Evolutionary conservation across 768 basidiomycete genomes (phyloP).

Genomic region (Dioszegia crocea): DNA sequence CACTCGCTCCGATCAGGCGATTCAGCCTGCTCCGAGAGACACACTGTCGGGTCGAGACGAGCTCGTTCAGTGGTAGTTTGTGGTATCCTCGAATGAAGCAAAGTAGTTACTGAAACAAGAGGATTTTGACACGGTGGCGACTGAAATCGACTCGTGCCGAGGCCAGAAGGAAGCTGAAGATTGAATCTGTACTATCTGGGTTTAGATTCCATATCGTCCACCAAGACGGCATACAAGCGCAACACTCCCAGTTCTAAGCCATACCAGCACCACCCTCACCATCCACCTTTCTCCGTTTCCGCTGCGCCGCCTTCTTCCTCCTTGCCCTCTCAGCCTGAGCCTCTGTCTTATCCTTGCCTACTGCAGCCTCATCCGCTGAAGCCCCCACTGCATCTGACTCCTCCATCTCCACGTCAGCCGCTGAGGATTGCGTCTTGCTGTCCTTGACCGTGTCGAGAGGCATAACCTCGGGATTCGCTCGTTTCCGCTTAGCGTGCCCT

Average conservation of each 20-base stretch:
- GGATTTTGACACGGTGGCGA: too few relatives aligned
- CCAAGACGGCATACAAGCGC: not conserved
- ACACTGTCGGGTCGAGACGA: too few relatives aligned
- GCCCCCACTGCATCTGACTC: constrained; percentile 11
- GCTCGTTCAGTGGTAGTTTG: too few relatives aligned
- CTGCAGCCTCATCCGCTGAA: not conserved
- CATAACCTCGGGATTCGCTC: not conserved
- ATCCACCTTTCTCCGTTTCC: constrained; percentile 15
- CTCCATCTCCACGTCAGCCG: not conserved
- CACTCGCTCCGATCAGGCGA: too few relatives aligned
- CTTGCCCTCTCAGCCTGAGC: constrained; percentile 27
- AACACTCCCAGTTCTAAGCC: too few relatives aligned
- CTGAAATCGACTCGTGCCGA: too few relatives aligned
- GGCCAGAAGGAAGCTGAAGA: too few relatives aligned
- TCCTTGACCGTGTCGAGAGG: too few relatives aligned
- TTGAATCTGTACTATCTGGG: too few relatives aligned
- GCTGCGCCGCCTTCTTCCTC: constrained; percentile 40
- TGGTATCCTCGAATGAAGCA: too few relatives aligned
- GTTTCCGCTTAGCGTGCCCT: not conserved
- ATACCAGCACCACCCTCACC: not conserved
- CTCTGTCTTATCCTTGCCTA: constrained; percentile 22
- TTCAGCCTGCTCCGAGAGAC: not conserved
- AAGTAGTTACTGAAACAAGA: too few relatives aligned
- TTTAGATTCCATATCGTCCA: not conserved
- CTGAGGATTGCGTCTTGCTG: not conserved